A percentile compares a stretch with the other conserved stretches of the same genome.
phyloP scores from a whole-genome alignment of 2,329 filamentous ascomycete genomes.

The Dryadomyces quercus-mongolicae region DNA sequence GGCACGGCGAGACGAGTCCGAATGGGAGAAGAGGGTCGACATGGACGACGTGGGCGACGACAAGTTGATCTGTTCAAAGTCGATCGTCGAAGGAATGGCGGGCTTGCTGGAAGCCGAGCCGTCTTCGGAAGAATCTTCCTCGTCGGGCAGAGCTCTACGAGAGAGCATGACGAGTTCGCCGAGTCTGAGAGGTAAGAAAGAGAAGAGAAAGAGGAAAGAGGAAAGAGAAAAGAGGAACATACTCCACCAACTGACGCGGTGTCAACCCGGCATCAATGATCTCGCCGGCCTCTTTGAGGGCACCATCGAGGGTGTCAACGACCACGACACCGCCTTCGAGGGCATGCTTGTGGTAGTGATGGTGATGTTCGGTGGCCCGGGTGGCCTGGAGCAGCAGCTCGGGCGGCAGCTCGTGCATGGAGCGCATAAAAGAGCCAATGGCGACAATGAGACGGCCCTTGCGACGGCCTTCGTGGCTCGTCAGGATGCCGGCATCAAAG shows the following conservation, averaged over 20 bases:
- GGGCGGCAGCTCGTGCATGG: constrained; percentile 76
- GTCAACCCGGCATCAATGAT: constrained; percentile 65
- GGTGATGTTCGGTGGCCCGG: constrained; percentile 25
- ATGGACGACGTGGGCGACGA: constrained; percentile 21
- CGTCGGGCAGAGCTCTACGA: constrained; percentile 28
- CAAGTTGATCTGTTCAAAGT: constrained; percentile 6
- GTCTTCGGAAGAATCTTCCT: constrained; percentile 16
- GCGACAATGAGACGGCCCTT: constrained; percentile 63
- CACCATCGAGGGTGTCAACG: constrained; percentile 68
- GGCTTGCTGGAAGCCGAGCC: not conserved
- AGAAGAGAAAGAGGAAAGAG: not conserved
- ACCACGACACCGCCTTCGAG: constrained; percentile 53
- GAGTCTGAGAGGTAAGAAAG: constrained; percentile 30
- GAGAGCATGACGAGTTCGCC: constrained; percentile 64
- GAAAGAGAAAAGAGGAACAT: constrained; percentile 15
- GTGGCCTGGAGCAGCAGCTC: constrained; percentile 58
- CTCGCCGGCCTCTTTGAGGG: constrained; percentile 75
- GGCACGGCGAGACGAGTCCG: constrained; percentile 13
- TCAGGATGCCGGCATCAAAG: constrained; percentile 64
- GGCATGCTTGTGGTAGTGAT: constrained; percentile 56
- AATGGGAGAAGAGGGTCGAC: constrained; percentile 23
- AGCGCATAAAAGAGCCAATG: constrained; percentile 53
- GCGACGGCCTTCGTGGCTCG: constrained; percentile 53
- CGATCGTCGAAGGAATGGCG: constrained; percentile 1
- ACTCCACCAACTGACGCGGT: constrained; percentile 71